A percentile compares a stretch with the other conserved stretches of the same genome.
Evolutionary conservation across 75 land plant species (phyloP).

Genomic region (Sequoia sempervirens): DNA sequence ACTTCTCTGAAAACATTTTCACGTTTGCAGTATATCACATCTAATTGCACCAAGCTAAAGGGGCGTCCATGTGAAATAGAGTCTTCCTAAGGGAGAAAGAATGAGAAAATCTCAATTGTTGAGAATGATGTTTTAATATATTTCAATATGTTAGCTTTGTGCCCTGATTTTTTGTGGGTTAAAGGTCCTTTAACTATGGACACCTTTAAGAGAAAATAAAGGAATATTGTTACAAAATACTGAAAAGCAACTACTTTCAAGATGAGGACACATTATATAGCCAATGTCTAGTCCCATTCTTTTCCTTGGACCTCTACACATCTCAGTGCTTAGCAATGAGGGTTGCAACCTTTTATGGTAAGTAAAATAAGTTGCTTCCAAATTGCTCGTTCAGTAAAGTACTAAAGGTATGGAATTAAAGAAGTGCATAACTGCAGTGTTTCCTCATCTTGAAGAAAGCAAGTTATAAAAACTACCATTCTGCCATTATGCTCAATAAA

Average conservation of each 20-base stretch:
- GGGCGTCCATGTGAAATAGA: background rate
- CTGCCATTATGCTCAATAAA: background rate
- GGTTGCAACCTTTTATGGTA: background rate
- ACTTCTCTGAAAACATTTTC: background rate
- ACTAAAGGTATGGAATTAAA: background rate
- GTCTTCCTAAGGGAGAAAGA: background rate
- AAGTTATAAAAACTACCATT: background rate
- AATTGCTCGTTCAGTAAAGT: background rate
- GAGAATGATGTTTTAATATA: background rate
- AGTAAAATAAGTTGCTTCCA: background rate
- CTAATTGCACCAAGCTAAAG: background rate
- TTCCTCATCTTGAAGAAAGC: background rate
- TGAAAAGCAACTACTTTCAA: too few species aligned
- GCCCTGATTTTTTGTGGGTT: background rate
- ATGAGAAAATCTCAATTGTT: background rate
- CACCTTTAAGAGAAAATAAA: too few species aligned
- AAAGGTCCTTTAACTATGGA: background rate
- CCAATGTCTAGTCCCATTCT: background rate
- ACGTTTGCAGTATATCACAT: background rate
- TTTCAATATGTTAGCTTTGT: background rate
- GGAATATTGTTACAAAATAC: background rate
- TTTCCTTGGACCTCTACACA: background rate
- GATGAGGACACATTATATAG: too few species aligned
- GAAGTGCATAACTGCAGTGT: background rate
- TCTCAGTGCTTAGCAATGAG: background rate